These are phyloP conservation scores for Dryas integrifolia DNA, from an alignment of 331 rosid genomes.

Conservation along the genomic window DNA sequence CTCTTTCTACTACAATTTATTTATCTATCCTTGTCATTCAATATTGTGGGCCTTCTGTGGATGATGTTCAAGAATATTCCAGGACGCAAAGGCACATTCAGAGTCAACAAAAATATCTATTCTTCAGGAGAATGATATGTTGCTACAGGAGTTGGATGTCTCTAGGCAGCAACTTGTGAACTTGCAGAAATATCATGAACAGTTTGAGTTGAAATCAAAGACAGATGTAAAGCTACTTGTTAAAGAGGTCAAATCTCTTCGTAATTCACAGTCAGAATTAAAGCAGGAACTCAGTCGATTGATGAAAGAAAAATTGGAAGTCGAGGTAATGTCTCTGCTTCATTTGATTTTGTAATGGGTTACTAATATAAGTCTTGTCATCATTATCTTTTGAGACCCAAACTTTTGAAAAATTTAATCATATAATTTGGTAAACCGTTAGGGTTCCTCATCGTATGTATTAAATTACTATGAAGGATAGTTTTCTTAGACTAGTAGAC, in stretches of 20 bases:
- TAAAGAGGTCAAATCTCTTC: constrained; percentile 84
- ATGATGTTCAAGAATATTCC: constrained; percentile 30
- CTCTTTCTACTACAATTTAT: constrained; percentile 23
- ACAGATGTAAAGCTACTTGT: constrained; percentile 69
- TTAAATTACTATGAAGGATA: neutral
- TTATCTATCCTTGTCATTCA: constrained; percentile 25
- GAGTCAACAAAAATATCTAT: constrained; percentile 57
- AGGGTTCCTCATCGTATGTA: neutral
- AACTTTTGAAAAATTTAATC: neutral
- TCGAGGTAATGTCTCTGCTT: constrained; percentile 54
- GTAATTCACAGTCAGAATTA: constrained; percentile 70
- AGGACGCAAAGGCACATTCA: constrained; percentile 68
- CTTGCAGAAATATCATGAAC: constrained; percentile 68
- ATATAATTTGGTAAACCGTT: neutral
- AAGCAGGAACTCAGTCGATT: constrained; percentile 70
- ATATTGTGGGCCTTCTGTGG: constrained; percentile 22
- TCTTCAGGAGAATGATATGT: constrained; percentile 62
- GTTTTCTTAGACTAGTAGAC: neutral
- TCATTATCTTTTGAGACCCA: neutral
- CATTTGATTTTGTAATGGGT: neutral
- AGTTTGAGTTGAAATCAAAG: constrained; percentile 77
- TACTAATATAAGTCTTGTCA: neutral
- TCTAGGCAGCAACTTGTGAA: constrained; percentile 58
- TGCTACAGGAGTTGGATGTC: constrained; percentile 68
- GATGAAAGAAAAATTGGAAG: constrained; percentile 72